Evolutionary conservation across 108 stramenopile genomes (phyloP).

Genomic region (Heterococcus sp.): DNA sequence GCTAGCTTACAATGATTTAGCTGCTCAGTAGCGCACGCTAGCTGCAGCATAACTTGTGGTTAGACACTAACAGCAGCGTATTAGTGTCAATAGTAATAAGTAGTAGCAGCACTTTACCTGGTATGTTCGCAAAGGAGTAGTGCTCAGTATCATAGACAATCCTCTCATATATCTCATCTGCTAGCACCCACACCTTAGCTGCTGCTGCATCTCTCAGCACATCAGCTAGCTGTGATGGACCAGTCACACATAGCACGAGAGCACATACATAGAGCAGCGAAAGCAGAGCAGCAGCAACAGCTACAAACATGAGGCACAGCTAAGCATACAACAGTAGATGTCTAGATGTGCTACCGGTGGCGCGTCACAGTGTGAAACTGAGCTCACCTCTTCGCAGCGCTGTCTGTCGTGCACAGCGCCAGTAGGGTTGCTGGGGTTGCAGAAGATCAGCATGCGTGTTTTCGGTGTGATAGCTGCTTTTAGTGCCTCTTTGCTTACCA

Average conservation of each 20-base stretch:
- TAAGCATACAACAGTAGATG: too few species aligned
- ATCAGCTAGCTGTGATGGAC: conserved; percentile 50
- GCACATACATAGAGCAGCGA: too few species aligned
- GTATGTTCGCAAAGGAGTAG: conserved; percentile 41
- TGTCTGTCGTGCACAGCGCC: conserved; percentile 65
- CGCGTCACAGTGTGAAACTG: neutral
- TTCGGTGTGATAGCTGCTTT: conserved; percentile 65
- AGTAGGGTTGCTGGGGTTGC: conserved; percentile 96
- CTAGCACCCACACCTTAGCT: conserved; percentile 63
- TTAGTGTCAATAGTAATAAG: neutral
- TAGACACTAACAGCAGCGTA: neutral
- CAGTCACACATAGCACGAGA: too few species aligned
- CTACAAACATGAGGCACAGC: too few species aligned
- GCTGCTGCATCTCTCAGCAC: conserved; percentile 57
- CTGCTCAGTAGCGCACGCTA: too few species aligned
- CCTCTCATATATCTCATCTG: conserved; percentile 96
- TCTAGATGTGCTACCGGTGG: too few species aligned
- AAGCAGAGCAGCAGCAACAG: too few species aligned
- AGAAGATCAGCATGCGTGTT: conserved; percentile 80
- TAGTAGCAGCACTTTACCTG: neutral
- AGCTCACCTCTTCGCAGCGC: neutral
- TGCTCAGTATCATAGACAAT: conserved; percentile 76
- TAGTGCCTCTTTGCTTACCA: conserved; percentile 70
- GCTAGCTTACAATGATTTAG: too few species aligned
- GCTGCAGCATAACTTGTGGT: too few species aligned